A percentile compares a stretch with the other conserved stretches of the same genome.
Conservation (phyloP, 768 basidiomycete species). For the Hemileccinum rubropunctum region DNA sequence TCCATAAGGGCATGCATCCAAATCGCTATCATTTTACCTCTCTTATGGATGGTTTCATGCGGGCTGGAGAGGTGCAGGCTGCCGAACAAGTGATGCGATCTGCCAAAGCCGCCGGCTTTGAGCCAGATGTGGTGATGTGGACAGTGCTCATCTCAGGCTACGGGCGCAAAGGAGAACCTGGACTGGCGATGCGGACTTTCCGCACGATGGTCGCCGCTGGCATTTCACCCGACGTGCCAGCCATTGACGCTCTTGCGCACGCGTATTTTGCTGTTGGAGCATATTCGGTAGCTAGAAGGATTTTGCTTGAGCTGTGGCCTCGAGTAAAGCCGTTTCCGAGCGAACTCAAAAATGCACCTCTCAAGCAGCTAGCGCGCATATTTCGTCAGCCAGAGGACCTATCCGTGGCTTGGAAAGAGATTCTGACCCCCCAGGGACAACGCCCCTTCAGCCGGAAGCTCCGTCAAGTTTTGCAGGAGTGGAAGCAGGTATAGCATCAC, state of each 20-base stretch:
- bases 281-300: slow-evolving; percentile 45
- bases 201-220: slow-evolving; percentile 59
- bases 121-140: slow-evolving; percentile 65
- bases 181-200: slow-evolving; percentile 53
- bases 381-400: slow-evolving; percentile 38
- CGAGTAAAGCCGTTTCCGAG: slow-evolving; percentile 60
- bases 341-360: slow-evolving; percentile 40
- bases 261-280: slow-evolving; percentile 62
- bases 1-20: slow-evolving; percentile 67
- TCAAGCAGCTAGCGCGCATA: slow-evolving; percentile 43
- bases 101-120: slow-evolving; percentile 47
- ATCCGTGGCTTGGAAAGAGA: slow-evolving; percentile 13
- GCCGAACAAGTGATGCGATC: slow-evolving; percentile 57
- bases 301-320: slow-evolving; percentile 64
- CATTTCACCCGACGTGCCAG: slow-evolving; percentile 65
- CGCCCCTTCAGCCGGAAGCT: slow-evolving; percentile 40
- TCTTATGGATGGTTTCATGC: slow-evolving; percentile 72
- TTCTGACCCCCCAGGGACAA: slow-evolving; percentile 32
- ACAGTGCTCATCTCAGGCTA: slow-evolving; percentile 75
- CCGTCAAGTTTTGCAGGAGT: slow-evolving; percentile 24
- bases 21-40: slow-evolving; percentile 71
- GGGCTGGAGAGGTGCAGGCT: slow-evolving; percentile 53
- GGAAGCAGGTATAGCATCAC: slow-evolving; percentile 14
- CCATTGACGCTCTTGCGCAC: slow-evolving; percentile 67
- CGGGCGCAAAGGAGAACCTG: slow-evolving; percentile 56